These are phyloP conservation scores for Penicillium digitatum DNA, from an alignment of 2,329 filamentous ascomycete species.

Conservation along the genomic window DNA sequence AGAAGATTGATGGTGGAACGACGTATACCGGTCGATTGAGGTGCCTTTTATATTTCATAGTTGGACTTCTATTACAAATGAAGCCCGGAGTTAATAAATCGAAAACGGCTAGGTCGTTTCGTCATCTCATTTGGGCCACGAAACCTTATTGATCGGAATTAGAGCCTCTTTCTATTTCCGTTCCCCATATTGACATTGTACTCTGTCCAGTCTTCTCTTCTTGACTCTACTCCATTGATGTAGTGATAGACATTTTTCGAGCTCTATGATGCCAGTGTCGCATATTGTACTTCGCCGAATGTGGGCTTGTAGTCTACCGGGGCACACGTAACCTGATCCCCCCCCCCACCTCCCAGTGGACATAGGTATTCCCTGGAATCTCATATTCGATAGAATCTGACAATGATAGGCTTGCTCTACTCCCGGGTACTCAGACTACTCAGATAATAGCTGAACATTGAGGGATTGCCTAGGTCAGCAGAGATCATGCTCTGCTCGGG, in stretches of 20 bases:
- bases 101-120: background rate
- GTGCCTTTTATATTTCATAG: constrained; percentile 2
- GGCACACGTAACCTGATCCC: background rate
- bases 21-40: background rate
- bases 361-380: background rate
- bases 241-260: background rate
- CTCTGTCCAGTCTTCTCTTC: no score
- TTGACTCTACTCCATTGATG: no score
- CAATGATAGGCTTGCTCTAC: background rate
- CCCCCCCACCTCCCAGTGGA: background rate
- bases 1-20: background rate
- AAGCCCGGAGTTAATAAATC: background rate
- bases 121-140: background rate
- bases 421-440: background rate
- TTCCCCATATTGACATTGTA: background rate
- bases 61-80: background rate
- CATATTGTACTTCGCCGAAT: background rate
- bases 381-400: background rate
- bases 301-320: background rate
- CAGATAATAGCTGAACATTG: background rate
- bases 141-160: background rate
- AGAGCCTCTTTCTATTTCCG: background rate
- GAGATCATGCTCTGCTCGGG: background rate
- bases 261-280: background rate
- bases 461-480: background rate